Evolutionary conservation across 495 filamentous ascomycete genomes (phyloP).

Genomic region (Entonaema liquescens): DNA sequence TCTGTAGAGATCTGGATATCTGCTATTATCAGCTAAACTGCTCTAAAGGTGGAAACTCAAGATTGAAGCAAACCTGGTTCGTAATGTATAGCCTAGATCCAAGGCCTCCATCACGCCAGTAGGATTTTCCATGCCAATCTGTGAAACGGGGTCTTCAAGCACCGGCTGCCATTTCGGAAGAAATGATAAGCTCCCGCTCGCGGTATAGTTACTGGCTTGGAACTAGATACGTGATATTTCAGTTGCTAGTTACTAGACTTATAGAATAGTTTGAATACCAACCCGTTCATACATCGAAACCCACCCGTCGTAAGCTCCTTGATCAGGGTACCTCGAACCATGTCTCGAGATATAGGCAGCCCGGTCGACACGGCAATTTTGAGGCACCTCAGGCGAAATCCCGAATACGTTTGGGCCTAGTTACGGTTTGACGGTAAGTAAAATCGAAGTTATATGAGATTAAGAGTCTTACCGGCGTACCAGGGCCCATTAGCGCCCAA

Average conservation of each 20-base stretch:
- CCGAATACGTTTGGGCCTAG: conserved; percentile 62
- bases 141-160: conserved; percentile 54
- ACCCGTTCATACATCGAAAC: conserved; percentile 56
- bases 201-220: conserved; percentile 56
- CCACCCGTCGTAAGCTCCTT: conserved; percentile 63
- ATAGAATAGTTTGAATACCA: conserved; percentile 1
- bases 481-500: conserved; percentile 64
- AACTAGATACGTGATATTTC: conserved; percentile 40
- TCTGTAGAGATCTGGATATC: conserved; percentile 64
- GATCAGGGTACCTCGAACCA: conserved; percentile 65
- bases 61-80: conserved; percentile 32
- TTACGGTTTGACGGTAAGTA: not conserved
- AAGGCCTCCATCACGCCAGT: conserved; percentile 65
- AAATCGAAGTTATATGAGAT: not conserved
- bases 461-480: conserved; percentile 52
- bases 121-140: conserved; percentile 61
- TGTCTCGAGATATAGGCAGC: conserved; percentile 64
- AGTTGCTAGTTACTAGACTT: not conserved
- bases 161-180: conserved; percentile 63
- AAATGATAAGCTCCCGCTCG: conserved; percentile 55
- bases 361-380: conserved; percentile 62
- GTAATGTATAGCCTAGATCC: conserved; percentile 51
- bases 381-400: conserved; percentile 58
- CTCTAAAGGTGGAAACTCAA: conserved; percentile 1
- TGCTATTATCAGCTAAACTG: conserved; percentile 23